These are phyloP conservation scores for Leccinum variicolor DNA, from an alignment of 768 basidiomycete genomes.

Conservation along the genomic window DNA sequence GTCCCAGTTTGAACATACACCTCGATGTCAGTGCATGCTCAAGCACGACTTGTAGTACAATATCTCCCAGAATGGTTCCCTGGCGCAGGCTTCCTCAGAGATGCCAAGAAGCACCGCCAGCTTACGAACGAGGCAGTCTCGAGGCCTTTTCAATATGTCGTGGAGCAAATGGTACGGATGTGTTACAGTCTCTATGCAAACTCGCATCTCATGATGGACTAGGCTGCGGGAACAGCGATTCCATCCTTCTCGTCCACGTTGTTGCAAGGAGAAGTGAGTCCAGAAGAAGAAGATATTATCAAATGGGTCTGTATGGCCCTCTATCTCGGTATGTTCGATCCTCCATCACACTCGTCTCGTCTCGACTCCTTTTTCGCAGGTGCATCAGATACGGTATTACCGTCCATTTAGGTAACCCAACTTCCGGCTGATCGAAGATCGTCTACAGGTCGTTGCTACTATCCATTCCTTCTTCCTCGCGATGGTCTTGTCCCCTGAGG, in stretches of 20 bases:
- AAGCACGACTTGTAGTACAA: slow-evolving; percentile 15
- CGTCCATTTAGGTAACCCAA: background rate
- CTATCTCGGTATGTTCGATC: slow-evolving; percentile 6
- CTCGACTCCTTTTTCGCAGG: background rate
- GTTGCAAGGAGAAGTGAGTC: slow-evolving; percentile 7
- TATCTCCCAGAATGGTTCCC: slow-evolving; percentile 35
- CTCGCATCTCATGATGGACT: background rate
- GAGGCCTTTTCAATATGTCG: slow-evolving; percentile 42
- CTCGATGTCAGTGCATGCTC: background rate
- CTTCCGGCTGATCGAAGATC: background rate
- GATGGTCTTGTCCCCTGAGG: slow-evolving; percentile 22
- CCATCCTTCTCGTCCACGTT: slow-evolving; percentile 19
- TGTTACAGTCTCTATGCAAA: background rate
- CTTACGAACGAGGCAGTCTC: slow-evolving; percentile 38
- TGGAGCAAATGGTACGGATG: slow-evolving; percentile 42
- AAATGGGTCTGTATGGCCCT: slow-evolving; percentile 15
- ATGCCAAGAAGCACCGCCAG: slow-evolving; percentile 23
- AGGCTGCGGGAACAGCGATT: slow-evolving; percentile 17
- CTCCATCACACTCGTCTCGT: background rate
- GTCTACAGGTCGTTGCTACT: slow-evolving; percentile 12
- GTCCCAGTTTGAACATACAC: background rate
- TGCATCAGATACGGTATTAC: background rate
- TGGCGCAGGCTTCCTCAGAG: slow-evolving; percentile 32
- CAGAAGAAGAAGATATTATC: slow-evolving; percentile 18
- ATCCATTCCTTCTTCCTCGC: slow-evolving; percentile 24